Evolutionary conservation across 768 basidiomycete genomes (phyloP), one percentile per base, ranked within the genome.

Genomic region (Mycena filopes): DNA sequence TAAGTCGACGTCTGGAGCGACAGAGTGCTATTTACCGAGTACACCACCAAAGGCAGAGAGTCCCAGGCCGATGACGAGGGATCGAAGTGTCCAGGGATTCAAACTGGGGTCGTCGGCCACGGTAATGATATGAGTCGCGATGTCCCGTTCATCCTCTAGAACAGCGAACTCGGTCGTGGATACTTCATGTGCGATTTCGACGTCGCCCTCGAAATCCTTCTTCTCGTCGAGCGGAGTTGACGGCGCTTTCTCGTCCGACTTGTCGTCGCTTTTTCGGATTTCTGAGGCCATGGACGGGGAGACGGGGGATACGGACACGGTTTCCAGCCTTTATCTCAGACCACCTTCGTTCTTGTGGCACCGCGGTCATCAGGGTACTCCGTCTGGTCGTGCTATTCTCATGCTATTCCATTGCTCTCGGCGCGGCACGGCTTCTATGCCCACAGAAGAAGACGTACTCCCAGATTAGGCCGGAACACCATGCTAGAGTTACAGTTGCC

Each of bases 21-120:
- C 25, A 31, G 20, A 42, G 20, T 5, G 31, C 4, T 15, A 69
- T 73, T 13, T 69, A 82, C 84, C 84, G 25, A 87, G 76, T 18
- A 85, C 81, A 48, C 83, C 81, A 67, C 85, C 84, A 41, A 87
- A 84, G 3, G 78, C 75, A 4, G 83, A 80, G 29, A 85, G 77
- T 6, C 83, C 83, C 46, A 83, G 73, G 36, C 83, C 84, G 49
- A 86, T 76, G 61, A 85, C 67, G 60, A 83, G 80, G 3, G 81
- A 74, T n/a, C 84, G 81, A 55, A 83, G 63, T 4, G 84, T 83
- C 81, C 82, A 84, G 26, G 80, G 80, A 59, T 78, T 84, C 65
- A 81, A 69, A 4, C 80, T 74, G 8, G 81, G 79, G 66, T 84
- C 84, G 70, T 86, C 84, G 15, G 76, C 72, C 40, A 84, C 74